Conservation (phyloP, 805 yeast species). For the Candida incommunis region DNA sequence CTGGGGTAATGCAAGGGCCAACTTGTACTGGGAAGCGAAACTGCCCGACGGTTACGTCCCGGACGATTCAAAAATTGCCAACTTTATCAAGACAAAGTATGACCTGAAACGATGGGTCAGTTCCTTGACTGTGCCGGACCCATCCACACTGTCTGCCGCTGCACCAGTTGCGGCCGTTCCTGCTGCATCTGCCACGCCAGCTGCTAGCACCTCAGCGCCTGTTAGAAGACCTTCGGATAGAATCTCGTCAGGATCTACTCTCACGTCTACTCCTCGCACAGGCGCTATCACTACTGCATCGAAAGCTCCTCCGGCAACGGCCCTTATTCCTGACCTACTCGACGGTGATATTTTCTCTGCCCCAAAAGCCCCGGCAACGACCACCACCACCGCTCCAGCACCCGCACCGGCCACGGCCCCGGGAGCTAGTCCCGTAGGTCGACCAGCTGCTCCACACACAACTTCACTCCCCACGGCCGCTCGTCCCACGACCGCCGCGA, state of each 20-base stretch:
- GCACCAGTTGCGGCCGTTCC: slow-evolving; percentile 4
- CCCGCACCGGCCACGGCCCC: slow-evolving; percentile 5
- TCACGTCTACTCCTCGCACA: too few species aligned
- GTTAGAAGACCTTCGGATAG: slow-evolving; percentile 14
- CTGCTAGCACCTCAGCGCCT: too few species aligned
- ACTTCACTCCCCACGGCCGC: slow-evolving; percentile 7
- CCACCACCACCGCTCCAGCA: slow-evolving; percentile 8
- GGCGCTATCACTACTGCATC: slow-evolving; percentile 7
- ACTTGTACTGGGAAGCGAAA: slow-evolving; percentile 71
- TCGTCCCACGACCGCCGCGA: slow-evolving; percentile 8
- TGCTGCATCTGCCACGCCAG: slow-evolving; percentile 3
- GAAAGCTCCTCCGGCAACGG: background rate
- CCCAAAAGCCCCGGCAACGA: slow-evolving; percentile 5
- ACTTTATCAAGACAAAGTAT: slow-evolving; percentile 84
- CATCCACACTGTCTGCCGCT: slow-evolving; percentile 25
- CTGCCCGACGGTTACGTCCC: slow-evolving; percentile 62
- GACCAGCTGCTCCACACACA: slow-evolving; percentile 7
- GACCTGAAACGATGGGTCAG: slow-evolving; percentile 79
- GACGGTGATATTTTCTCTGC: slow-evolving; percentile 6
- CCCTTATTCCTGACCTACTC: slow-evolving; percentile 39
- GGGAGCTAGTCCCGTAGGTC: slow-evolving; percentile 5
- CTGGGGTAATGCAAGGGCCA: slow-evolving; percentile 79
- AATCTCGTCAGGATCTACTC: background rate
- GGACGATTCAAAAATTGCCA: slow-evolving; percentile 71
- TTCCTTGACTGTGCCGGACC: slow-evolving; percentile 43